These are phyloP conservation scores for Myxozyma sirexii DNA, from an alignment of 805 yeast genomes.

Conservation along the genomic window DNA sequence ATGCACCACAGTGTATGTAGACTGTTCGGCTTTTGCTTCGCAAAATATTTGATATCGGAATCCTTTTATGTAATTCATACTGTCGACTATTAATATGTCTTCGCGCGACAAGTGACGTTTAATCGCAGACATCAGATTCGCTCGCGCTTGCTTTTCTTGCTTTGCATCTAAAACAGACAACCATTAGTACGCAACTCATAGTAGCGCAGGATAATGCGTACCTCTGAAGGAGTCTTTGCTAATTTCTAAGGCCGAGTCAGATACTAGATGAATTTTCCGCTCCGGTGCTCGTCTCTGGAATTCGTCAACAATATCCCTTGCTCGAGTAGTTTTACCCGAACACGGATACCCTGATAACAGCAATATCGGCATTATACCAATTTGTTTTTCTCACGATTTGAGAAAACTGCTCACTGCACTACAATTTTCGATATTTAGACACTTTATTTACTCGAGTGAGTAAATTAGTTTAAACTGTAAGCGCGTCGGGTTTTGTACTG, in stretches of 20 bases:
- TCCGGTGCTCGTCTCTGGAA: conserved; percentile 60
- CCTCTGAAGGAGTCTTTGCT: conserved; percentile 61
- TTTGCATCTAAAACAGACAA: conserved; percentile 53
- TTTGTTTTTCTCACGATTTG: not conserved
- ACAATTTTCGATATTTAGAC: not conserved
- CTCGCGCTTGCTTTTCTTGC: conserved; percentile 79
- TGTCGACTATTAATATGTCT: conserved; percentile 80
- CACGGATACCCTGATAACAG: conserved; percentile 83
- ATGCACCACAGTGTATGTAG: conserved; percentile 82
- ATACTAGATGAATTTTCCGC: conserved; percentile 65
- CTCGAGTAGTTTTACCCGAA: conserved; percentile 80
- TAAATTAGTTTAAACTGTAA: not conserved
- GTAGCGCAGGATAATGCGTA: too few relatives aligned
- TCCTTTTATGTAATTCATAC: conserved; percentile 89
- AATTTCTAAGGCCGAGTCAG: conserved; percentile 78
- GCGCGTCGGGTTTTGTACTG: not conserved
- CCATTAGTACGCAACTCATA: not conserved
- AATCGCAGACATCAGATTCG: conserved; percentile 84
- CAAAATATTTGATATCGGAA: conserved; percentile 92
- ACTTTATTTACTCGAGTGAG: not conserved
- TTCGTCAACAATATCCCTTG: conserved; percentile 53
- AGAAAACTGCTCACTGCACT: not conserved
- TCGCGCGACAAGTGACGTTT: conserved; percentile 72
- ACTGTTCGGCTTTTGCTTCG: conserved; percentile 82
- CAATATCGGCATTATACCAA: conserved; percentile 71